phyloP scores from a whole-genome alignment of 331 rosid species.

The Malus hybrid region DNA sequence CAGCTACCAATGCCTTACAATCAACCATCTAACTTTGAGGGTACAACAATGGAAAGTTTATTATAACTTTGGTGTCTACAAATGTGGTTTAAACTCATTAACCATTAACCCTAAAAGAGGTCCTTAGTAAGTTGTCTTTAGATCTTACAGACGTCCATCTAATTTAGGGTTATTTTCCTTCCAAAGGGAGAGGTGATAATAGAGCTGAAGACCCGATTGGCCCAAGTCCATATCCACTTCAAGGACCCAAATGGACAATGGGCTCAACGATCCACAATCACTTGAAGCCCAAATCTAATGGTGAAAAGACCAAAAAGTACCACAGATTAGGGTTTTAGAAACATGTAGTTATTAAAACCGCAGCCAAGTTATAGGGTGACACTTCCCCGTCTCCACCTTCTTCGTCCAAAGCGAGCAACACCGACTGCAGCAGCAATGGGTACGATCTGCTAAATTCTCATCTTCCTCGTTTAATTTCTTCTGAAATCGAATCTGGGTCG shows the following conservation, averaged over 20 bases:
- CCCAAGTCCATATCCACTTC: neutral
- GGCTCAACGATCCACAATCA: neutral
- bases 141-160: neutral
- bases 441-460: neutral
- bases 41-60: too few species aligned
- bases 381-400: neutral
- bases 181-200: neutral
- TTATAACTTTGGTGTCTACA: too few species aligned
- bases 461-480: neutral
- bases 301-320: neutral
- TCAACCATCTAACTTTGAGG: too few species aligned
- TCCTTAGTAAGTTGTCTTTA: too few species aligned
- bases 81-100: too few species aligned
- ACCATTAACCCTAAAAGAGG: too few species aligned
- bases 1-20: too few species aligned
- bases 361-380: neutral
- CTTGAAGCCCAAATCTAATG: neutral
- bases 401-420: neutral
- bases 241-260: neutral
- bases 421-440: conserved; percentile 6
- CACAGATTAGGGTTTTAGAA: conserved; percentile 14
- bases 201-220: neutral
- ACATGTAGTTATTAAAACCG: neutral
- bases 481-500: neutral
- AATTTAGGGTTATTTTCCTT: neutral